Conservation (phyloP, 2,329 filamentous ascomycete species). For the Thermothelomyces thermophilus region DNA sequence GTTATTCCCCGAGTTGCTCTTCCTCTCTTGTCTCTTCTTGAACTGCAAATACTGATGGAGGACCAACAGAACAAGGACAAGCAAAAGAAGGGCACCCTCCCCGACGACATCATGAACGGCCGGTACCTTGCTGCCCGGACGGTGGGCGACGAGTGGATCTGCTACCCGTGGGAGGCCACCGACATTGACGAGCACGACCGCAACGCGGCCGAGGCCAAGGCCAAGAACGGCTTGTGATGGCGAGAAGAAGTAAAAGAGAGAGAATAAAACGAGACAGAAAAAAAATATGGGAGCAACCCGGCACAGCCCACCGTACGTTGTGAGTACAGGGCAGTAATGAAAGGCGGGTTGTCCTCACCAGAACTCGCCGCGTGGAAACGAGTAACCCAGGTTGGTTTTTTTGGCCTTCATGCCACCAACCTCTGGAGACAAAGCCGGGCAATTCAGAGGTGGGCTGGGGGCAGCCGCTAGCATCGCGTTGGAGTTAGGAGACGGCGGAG, state of each 20-base stretch:
- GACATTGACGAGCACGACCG: constrained; percentile 91
- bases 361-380: no score
- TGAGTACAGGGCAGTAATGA: background rate
- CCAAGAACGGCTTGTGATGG: constrained; percentile 15
- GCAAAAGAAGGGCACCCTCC: constrained; percentile 81
- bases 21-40: background rate
- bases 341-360: background rate
- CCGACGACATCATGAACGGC: constrained; percentile 66
- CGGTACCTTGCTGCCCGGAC: constrained; percentile 83
- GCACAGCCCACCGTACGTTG: background rate
- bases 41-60: background rate
- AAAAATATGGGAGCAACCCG: background rate
- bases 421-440: no score
- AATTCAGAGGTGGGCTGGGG: no score
- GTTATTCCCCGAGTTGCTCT: constrained; percentile 28
- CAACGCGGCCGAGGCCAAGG: constrained; percentile 47
- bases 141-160: constrained; percentile 94
- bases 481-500: constrained; percentile 5
- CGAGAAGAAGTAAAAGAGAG: background rate
- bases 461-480: constrained; percentile 2
- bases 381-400: no score
- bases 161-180: constrained; percentile 95
- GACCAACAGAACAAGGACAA: constrained; percentile 84
- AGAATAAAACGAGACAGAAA: no score
- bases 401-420: no score